Base-by-base conservation (phyloP, 2,329 filamentous ascomycete genomes). In the Cercospora zeina region DNA sequence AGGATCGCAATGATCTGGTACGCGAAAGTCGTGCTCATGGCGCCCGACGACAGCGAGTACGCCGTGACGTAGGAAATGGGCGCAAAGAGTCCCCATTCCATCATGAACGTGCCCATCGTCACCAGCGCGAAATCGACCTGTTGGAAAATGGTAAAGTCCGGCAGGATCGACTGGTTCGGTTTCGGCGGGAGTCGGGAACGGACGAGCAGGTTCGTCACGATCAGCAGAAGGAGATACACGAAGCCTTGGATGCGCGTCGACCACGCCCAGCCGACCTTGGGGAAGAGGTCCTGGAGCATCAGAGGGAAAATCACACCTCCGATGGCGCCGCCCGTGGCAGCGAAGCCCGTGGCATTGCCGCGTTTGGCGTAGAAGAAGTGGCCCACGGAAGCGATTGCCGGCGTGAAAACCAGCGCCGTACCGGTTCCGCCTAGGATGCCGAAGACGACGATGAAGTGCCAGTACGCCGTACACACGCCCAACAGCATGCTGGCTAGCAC, bases 1-100 rank as follows among this genome's bases (percentile, higher is more conserved):
- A 97, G 82, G 66, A 96, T 88, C 11, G 91, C 88, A 31, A 96
- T 79, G 62, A 96, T 82, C 72, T 91, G 86, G 73, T 90, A 95
- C 2, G 89, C 85, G 69, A 96, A 89, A 0, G 80, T 75, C 4
- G 80, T 73, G 39, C 77, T 79, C 71, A 95, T 86, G 21, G 89
- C 88, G 61, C 87, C 80, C 3, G 74, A 73, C 5, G 72, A 71
- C 5, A 91, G 77, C 1, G 89, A 87, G 72, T 91, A 96, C 0
- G 86, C 88, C 6, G 88, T 88, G 51, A 96, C 85, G 74, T 91
- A 96, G 4, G 87, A 87, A 56, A 96, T 80, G 0, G 92, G 92
- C 16, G 96, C 70, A 66, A 80, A 80, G 0, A 81, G 69, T 3
- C 76, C 78, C 76, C 77, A 80, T 62, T 81, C 78, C 75, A 80